A percentile compares a stretch with the other conserved stretches of the same genome.
Conservation (phyloP, 139 green algal genomes). For the Diplosphaera chodatii region DNA sequence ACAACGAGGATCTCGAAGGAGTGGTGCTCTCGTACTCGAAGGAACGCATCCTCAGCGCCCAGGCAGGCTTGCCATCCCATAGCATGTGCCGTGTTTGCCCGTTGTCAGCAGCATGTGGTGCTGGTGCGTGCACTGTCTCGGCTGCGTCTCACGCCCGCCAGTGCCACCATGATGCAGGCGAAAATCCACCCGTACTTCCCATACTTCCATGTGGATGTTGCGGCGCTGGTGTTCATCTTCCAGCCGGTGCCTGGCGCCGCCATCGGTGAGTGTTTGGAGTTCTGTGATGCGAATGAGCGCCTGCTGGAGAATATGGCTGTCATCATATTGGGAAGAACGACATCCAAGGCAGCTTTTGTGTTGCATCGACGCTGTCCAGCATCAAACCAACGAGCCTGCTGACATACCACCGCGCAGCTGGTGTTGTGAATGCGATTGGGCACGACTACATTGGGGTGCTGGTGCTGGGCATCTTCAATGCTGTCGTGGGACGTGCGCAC, state of each 20-base stretch:
- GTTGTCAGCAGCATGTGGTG: constrained; percentile 40
- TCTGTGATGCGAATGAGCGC: neutral
- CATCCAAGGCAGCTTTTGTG: neutral
- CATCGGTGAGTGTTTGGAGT: constrained; percentile 22
- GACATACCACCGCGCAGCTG: constrained; percentile 26
- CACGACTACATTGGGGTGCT: constrained; percentile 60
- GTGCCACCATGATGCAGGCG: constrained; percentile 17
- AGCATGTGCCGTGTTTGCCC: constrained; percentile 10
- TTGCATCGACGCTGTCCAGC: neutral
- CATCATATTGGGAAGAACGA: neutral
- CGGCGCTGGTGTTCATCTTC: constrained; percentile 38
- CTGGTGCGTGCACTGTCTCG: constrained; percentile 1
- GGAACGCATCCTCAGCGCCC: constrained; percentile 16
- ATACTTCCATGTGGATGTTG: constrained; percentile 36
- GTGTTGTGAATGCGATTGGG: constrained; percentile 52
- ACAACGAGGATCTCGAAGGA: constrained; percentile 44
- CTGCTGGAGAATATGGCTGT: too few species aligned
- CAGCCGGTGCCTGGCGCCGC: constrained; percentile 21
- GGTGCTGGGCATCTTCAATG: constrained; percentile 67
- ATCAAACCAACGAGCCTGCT: neutral
- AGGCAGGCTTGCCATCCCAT: constrained; percentile 15
- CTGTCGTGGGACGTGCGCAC: constrained; percentile 28
- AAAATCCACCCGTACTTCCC: constrained; percentile 54
- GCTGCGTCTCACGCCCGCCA: too few species aligned
- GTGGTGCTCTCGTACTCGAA: constrained; percentile 39